Evolutionary conservation across 495 filamentous ascomycete genomes (phyloP).

Genomic region (Usnea hakonensis): DNA sequence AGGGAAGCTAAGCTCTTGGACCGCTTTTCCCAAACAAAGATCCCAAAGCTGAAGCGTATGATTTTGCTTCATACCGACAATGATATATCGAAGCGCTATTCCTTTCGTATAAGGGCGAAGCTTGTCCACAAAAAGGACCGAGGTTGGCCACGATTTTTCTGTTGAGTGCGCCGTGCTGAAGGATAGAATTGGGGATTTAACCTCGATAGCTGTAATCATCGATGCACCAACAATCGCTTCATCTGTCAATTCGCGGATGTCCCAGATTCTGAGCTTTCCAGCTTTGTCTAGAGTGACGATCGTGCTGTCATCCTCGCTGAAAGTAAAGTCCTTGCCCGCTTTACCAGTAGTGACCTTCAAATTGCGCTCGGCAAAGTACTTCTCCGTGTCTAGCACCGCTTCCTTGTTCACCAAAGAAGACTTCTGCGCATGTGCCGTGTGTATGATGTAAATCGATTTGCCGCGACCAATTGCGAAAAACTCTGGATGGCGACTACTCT

Average conservation of each 20-base stretch:
- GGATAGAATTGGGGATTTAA: slow-evolving; percentile 69
- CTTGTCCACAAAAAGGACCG: slow-evolving; percentile 92
- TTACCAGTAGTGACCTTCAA: slow-evolving; percentile 94
- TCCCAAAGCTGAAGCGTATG: slow-evolving; percentile 99
- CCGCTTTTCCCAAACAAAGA: slow-evolving; percentile 85
- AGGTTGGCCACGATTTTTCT: slow-evolving; percentile 92
- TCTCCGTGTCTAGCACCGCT: slow-evolving; percentile 70
- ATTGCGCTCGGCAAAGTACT: slow-evolving; percentile 74
- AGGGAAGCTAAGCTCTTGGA: slow-evolving; percentile 93
- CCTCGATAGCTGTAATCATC: slow-evolving; percentile 54
- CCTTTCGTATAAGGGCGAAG: slow-evolving; percentile 80
- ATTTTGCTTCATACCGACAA: slow-evolving; percentile 98
- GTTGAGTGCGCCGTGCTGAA: slow-evolving; percentile 67
- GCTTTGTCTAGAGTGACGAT: slow-evolving; percentile 96
- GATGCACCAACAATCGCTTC: slow-evolving; percentile 46
- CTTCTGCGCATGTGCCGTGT: slow-evolving; percentile 65
- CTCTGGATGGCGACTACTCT: slow-evolving; percentile 77
- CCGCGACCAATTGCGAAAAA: slow-evolving; percentile 93
- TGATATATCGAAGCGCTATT: slow-evolving; percentile 80
- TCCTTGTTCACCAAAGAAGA: slow-evolving; percentile 62
- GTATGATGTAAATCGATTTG: slow-evolving; percentile 89
- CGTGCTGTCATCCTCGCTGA: slow-evolving; percentile 89
- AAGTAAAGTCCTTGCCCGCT: slow-evolving; percentile 95
- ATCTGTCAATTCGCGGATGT: slow-evolving; percentile 68
- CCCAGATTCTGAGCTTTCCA: slow-evolving; percentile 93